Evolutionary conservation across 2,329 filamentous ascomycete species (phyloP), one percentile per base, ranked within the genome.

Genomic region (Hirsutella rhossiliensis): DNA sequence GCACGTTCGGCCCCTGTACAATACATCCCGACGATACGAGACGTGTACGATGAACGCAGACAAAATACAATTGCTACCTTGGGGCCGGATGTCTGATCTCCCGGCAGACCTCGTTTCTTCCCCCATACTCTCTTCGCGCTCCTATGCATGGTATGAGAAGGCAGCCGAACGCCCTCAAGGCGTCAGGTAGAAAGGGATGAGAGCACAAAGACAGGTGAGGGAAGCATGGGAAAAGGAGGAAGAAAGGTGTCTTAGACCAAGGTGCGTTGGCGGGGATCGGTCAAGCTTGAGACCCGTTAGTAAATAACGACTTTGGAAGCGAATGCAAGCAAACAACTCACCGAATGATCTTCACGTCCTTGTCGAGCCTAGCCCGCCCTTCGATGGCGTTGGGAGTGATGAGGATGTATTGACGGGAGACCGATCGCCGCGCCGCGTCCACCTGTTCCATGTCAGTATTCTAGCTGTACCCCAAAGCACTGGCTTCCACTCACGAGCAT

Each of bases 341-440:
- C 79, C 82, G 80, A 62, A 86, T 84, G 49, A 92, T 81, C 57
- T 80, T 85, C 48, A 94, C 86, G 56, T 94, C 87, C 45, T 71
- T 72, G 48, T 78, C 75, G 31, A 77, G 59, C 40, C 68, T 65
- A 23, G 70, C 72, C 54, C 74, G 62, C 52, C 73, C 69, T 62
- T 79, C 68, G 57, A 94, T 87, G 40, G 83, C 83, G 54, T 95
- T 94, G 27, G 92, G 92, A 3, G 90, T 96, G 59, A 98, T 98
- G 44, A 98, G 76, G 50, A 98, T 89, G 57, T 94, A 98, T 60
- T 98, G 92, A 48, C 87, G 78, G 23, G 88, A 87, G n/a, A 92
- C 82, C 2, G 87, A 86, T 28, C 84, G 78, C 54, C 92, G 78
- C 32, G 92, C 92, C 17, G 87, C 86, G 47, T 80, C 75, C 53